A percentile compares a stretch with the other conserved stretches of the same genome.
Conservation (phyloP, 2,329 filamentous ascomycete species). For the Fonsecaea pedrosoi region DNA sequence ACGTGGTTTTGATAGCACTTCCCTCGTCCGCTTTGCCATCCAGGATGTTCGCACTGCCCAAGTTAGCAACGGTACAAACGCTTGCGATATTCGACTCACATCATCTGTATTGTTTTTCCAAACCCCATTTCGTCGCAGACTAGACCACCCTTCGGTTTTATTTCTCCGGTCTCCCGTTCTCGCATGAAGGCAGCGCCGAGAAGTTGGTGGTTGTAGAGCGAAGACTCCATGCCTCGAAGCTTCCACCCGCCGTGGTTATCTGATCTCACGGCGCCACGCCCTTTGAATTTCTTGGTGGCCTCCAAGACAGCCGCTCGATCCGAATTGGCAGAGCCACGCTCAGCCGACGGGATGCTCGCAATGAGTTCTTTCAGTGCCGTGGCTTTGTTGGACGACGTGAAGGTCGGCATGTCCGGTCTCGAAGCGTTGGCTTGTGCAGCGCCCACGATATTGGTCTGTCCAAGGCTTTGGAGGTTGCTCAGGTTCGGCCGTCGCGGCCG, state of each 20-base stretch:
- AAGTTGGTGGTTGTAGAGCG: conserved; percentile 47
- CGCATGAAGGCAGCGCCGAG: conserved; percentile 38
- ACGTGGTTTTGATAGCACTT: conserved; percentile 43
- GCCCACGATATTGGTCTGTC: conserved; percentile 37
- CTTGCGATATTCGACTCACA: conserved; percentile 39
- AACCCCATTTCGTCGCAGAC: conserved; percentile 52
- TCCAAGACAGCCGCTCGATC: conserved; percentile 42
- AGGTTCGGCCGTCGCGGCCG: conserved; percentile 26
- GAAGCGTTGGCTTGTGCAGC: conserved; percentile 43
- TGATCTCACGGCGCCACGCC: conserved; percentile 35
- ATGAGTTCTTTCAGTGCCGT: conserved; percentile 46
- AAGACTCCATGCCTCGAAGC: conserved; percentile 44
- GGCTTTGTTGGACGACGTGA: conserved; percentile 38
- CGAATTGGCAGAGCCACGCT: conserved; percentile 37
- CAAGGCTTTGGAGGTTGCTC: conserved; percentile 38
- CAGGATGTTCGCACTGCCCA: conserved; percentile 46
- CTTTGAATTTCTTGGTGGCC: conserved; percentile 44
- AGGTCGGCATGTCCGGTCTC: conserved; percentile 40
- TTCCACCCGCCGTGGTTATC: conserved; percentile 46
- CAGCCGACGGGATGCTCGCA: conserved; percentile 42
- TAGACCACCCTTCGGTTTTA: conserved; percentile 46
- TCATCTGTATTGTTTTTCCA: conserved; percentile 49
- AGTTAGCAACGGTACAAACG: conserved; percentile 13
- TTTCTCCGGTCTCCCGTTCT: conserved; percentile 32
- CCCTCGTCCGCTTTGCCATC: conserved; percentile 41